Conservation (phyloP, 495 filamentous ascomycete species). For the Lasiosphaeris hirsuta region DNA sequence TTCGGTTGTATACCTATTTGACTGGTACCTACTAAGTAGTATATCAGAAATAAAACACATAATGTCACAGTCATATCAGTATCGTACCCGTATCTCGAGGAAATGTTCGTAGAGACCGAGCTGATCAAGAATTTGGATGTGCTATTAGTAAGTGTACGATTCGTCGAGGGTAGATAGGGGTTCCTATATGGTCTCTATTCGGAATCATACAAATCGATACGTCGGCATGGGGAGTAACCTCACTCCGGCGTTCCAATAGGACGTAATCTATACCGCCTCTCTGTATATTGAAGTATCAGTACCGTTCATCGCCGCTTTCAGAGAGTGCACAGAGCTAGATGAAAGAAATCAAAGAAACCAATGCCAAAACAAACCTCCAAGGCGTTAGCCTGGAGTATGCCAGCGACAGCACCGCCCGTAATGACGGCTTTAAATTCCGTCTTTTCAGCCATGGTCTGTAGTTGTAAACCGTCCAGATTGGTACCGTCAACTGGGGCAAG, state of each 20-base stretch:
- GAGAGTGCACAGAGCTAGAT: neutral
- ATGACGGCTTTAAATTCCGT: neutral
- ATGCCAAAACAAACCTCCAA: neutral
- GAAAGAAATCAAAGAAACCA: neutral
- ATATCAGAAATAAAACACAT: neutral
- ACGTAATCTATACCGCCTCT: constrained; percentile 20
- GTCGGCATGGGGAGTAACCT: constrained; percentile 17
- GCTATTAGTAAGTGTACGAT: neutral
- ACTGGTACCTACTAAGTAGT: neutral
- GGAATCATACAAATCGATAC: constrained; percentile 21
- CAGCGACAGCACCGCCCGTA: constrained; percentile 3
- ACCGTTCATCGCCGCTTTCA: neutral
- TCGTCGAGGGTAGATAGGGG: neutral
- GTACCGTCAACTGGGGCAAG: too few species aligned
- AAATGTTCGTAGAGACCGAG: constrained; percentile 35
- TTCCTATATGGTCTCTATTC: constrained; percentile 15
- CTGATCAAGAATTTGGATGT: constrained; percentile 26
- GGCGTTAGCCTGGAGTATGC: neutral
- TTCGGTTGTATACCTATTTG: neutral
- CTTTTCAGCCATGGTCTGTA: neutral
- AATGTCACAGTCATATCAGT: constrained; percentile 1
- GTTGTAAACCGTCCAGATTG: too few species aligned
- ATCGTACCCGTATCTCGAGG: constrained; percentile 11
- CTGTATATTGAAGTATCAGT: neutral
- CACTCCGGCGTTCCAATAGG: constrained; percentile 16